Conservation (phyloP, 192 early-diverging fungal species). For the Podila clonocystis region DNA sequence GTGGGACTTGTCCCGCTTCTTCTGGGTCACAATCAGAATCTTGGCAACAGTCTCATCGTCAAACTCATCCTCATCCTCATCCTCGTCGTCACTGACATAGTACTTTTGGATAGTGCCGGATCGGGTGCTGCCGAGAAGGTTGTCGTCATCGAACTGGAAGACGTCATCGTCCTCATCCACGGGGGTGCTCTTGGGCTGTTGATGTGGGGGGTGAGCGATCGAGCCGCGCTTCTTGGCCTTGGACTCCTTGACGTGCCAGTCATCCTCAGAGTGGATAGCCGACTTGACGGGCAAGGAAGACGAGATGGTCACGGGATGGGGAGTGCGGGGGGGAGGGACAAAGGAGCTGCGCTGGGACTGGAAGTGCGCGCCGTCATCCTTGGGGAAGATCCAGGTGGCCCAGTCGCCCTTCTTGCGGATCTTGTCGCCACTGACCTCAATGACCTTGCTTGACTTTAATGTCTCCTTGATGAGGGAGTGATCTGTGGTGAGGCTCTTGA, state of each 20-base stretch:
- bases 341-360: conserved; percentile 19
- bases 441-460: conserved; percentile 57
- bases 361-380: conserved; percentile 52
- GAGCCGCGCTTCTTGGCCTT: conserved; percentile 40
- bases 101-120: conserved; percentile 60
- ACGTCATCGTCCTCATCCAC: conserved; percentile 74
- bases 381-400: conserved; percentile 89
- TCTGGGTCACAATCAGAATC: conserved; percentile 94
- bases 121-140: conserved; percentile 63
- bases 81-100: conserved; percentile 69
- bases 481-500: conserved; percentile 78
- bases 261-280: conserved; percentile 4
- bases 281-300: conserved; percentile 23
- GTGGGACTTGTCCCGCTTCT: conserved; percentile 74
- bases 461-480: conserved; percentile 69
- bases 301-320: conserved; percentile 28
- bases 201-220: conserved; percentile 18
- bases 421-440: conserved; percentile 69
- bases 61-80: conserved; percentile 86
- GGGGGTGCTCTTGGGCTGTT: conserved; percentile 3
- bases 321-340: conserved; percentile 29
- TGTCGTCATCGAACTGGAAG: conserved; percentile 85
- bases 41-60: conserved; percentile 90
- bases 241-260: conserved; percentile 43
- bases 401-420: conserved; percentile 82